These are phyloP conservation scores for Botrytis cinerea DNA, from an alignment of 2,329 filamentous ascomycete species.

Conservation along the genomic window DNA sequence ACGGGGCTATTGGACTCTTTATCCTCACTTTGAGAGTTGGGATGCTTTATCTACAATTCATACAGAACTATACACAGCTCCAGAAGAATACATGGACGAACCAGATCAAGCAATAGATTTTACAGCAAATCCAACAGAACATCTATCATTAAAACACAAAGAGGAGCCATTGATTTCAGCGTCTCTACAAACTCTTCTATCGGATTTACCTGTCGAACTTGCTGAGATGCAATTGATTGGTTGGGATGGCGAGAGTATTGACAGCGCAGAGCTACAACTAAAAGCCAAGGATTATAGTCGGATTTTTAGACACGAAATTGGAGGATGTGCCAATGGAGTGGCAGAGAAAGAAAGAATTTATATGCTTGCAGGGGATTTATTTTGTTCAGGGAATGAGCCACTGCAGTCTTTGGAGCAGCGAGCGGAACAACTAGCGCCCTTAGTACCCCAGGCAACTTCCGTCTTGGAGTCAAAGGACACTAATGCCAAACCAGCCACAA, in stretches of 20 bases:
- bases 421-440: neutral
- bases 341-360: conserved; percentile 28
- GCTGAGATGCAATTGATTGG: conserved; percentile 59
- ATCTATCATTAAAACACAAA: conserved; percentile 35
- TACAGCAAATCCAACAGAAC: conserved; percentile 36
- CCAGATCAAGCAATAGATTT: conserved; percentile 29
- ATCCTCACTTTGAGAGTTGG: conserved; percentile 61
- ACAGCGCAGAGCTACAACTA: conserved; percentile 46
- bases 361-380: conserved; percentile 34
- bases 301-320: conserved; percentile 63
- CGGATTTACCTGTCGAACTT: conserved; percentile 47
- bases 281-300: conserved; percentile 55
- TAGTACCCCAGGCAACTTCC: neutral
- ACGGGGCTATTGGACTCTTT: conserved; percentile 76
- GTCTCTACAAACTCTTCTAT: conserved; percentile 54
- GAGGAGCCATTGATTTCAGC: conserved; percentile 47
- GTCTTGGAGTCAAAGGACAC: conserved; percentile 5
- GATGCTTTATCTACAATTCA: conserved; percentile 69
- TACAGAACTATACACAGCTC: conserved; percentile 69
- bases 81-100: conserved; percentile 62
- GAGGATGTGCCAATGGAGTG: conserved; percentile 55
- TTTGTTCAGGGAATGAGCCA: conserved; percentile 36
- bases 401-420: conserved; percentile 7
- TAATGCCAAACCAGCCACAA: neutral
- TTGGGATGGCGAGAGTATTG: conserved; percentile 60